Evolutionary conservation across 2,329 filamentous ascomycete species (phyloP).

Genomic region (Fusarium torulosum): DNA sequence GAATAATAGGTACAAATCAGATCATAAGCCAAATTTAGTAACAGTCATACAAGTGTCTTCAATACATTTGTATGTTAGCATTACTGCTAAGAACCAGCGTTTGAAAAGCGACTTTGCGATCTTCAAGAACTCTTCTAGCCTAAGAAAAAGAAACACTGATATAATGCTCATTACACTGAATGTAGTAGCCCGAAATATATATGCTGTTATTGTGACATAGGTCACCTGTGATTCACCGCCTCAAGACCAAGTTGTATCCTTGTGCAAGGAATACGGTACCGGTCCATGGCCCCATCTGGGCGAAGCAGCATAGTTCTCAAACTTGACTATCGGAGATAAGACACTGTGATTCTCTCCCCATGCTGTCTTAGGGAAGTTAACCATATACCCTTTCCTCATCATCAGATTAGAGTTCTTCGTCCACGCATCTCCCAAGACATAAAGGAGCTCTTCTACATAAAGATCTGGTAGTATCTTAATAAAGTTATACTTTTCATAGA

Average conservation of each 20-base stretch:
- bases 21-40: too few relatives aligned
- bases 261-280: not conserved
- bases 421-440: not conserved
- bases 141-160: too few relatives aligned
- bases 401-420: not conserved
- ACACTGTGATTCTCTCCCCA: not conserved
- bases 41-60: too few relatives aligned
- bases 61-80: too few relatives aligned
- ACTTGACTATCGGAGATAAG: not conserved
- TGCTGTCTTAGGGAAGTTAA: not conserved
- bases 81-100: too few relatives aligned
- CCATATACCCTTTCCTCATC: not conserved
- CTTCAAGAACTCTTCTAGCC: too few relatives aligned
- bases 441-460: not conserved
- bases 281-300: not conserved
- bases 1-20: too few relatives aligned
- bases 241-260: not conserved
- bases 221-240: too few relatives aligned
- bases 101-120: too few relatives aligned
- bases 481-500: constrained; percentile 13
- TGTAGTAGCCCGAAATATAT: too few relatives aligned
- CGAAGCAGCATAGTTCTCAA: not conserved
- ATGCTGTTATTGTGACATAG: too few relatives aligned
- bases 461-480: not conserved
- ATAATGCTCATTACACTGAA: too few relatives aligned